Percentiles rank a stretch among this genome's conserved stretches.
Evolutionary conservation across 306 rosid species (phyloP).

Genomic region (Argentina anserina): DNA sequence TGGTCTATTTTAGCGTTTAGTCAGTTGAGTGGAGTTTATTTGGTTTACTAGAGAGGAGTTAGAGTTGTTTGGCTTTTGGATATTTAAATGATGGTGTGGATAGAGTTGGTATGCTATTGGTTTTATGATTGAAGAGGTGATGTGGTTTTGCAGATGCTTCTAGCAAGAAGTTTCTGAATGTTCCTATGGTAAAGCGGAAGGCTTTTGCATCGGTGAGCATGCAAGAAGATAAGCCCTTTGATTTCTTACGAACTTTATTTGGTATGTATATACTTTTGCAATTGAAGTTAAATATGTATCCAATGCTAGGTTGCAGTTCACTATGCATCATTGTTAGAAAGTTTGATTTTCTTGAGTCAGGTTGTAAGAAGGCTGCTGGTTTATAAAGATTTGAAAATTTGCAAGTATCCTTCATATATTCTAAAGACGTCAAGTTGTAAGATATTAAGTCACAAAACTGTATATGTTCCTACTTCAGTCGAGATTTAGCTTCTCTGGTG

Average conservation of each 20-base stretch:
- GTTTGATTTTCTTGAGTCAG: conserved; percentile 4
- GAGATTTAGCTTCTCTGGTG: conserved; percentile 25
- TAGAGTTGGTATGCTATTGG: conserved; percentile 12
- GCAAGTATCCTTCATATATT: not conserved
- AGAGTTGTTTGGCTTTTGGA: not conserved
- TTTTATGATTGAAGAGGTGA: conserved; percentile 31
- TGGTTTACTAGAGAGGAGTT: not conserved
- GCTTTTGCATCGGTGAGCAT: conserved; percentile 67
- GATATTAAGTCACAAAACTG: not conserved
- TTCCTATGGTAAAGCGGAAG: conserved; percentile 38
- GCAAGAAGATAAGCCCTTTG: conserved; percentile 73
- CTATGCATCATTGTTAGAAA: not conserved
- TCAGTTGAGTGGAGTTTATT: not conserved
- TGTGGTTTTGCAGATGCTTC: conserved; percentile 59
- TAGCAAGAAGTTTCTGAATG: conserved; percentile 37
- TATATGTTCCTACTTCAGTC: not conserved
- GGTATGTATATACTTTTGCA: conserved; percentile 44
- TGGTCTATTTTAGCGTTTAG: not conserved
- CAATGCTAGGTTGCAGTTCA: conserved; percentile 8
- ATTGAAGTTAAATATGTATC: not conserved
- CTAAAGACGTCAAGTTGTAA: not conserved
- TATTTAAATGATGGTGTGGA: not conserved
- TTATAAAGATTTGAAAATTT: not conserved
- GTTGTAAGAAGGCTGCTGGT: not conserved
- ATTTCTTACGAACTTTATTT: conserved; percentile 73